Base-by-base conservation (phyloP, 148 eudicot species). In the Pharnaceum exiguum region DNA sequence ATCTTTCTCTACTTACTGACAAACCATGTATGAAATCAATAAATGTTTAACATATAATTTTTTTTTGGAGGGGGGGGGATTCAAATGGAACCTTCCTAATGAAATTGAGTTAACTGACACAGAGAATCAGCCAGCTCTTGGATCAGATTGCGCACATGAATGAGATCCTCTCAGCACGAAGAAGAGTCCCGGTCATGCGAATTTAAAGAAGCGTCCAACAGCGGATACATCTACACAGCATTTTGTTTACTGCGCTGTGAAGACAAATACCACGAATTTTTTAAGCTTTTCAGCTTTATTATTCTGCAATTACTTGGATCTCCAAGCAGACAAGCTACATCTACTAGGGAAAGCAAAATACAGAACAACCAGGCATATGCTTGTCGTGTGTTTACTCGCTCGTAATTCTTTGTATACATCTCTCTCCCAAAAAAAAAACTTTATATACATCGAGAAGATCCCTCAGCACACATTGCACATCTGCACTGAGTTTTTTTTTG, bases 81-180 rank as follows among this genome's bases (percentile, higher is more conserved):
- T 21, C 32, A 19, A 27, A 42, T 26, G 55, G 22, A 28, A 56
- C 42, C 37, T 53, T 44, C 28, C 62, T 21, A 51, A 15, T 67
- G 27, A 57, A 18, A 30, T 26, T 27, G 22, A 49, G 25, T 57
- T 12, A 46, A 31, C 19, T 65, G 66, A 19, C 70, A 71, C 79
- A 87, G 95, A 76, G 74, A 79, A 87, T 84, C 53, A 79, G 67
- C 59, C 86, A 79, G 68, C 90, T 84, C 21, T 15, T 79, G 68
- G 62, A 70, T 43, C 90, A 79, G 66, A 71, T 87, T 54, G 78
- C 85, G 3, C 82, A 77, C 44, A 77, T 84, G 90, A 87, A 79
- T 26, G 82, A 82, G 64, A 55, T 68, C 12, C 60, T 84, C 62
- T 70, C 71, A 35, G 71, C 80, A 44, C 67, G 78, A 25, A 61